Base-by-base conservation (phyloP, 345 rosid species). In the Salix viminalis region DNA sequence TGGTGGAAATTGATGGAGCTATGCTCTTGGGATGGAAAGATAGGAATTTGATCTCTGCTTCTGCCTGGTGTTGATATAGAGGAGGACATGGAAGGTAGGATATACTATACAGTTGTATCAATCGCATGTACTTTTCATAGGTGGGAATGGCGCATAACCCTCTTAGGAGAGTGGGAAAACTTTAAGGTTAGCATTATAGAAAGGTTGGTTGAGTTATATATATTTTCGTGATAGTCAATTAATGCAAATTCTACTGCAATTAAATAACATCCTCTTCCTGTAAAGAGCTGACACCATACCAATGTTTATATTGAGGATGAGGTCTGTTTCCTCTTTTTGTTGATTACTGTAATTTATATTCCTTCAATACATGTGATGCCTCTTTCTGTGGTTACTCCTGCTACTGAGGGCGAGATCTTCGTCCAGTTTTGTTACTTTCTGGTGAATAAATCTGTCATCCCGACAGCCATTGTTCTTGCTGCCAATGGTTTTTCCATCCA, bases 11-110 rank as follows among this genome's bases (percentile, higher is more conserved):
- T 70, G 91, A 87, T 81, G 96, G 90, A 19, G 91, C 93, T 7
- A 86, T 88, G 90, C 69, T 89, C 73, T 69, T 89, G 81, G 93
- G 91, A 0, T 91, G 96, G 96, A 89, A 88, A 75, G 85, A 88
- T 12, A 86, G 93, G 83, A 83, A 75, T 78, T 67, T 91, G 76
- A 39, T 89, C 52, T 89, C 93, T 8, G 96, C 91, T 13, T 91
- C 96, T 26, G 96, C 96, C 71, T 89, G 96, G 96, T 83, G 75
- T 56, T 91, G 82, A 86, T 70, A 15, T 3, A 2, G 61, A 65
- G 28, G 44, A 46, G 28, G 44, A 46, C 34, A 30, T 41, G 42
- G 4, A n/a, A 58, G 28, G 26, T 23, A n/a, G 28, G 28, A n/a
- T 58, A 1, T 58, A n/a, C 28, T 1, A 46, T 62, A 42, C 28